A percentile compares a stretch with the other conserved stretches of the same genome.
phyloP scores from a whole-genome alignment of 495 filamentous ascomycete genomes.

The Pyrenula massariospora region DNA sequence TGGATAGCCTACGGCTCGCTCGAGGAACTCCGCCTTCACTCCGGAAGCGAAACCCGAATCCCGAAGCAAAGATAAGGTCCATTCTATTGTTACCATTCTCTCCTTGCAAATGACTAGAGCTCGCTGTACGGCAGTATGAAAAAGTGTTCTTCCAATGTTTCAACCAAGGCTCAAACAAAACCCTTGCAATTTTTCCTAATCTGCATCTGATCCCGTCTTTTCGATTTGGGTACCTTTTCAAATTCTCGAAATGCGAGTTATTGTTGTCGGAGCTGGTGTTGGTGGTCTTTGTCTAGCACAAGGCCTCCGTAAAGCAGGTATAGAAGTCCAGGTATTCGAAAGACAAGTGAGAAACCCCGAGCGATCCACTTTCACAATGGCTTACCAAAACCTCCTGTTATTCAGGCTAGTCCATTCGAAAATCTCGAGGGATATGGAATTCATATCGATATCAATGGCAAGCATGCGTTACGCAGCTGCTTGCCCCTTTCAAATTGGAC shows the following conservation, averaged over 20 bases:
- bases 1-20: background rate
- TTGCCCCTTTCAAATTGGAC: background rate
- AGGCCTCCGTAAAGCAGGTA: constrained; percentile 33
- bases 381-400: background rate
- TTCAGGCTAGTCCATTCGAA: background rate
- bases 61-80: background rate
- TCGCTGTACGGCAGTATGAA: too few species aligned
- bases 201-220: background rate
- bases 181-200: background rate
- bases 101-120: background rate
- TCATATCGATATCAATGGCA: background rate
- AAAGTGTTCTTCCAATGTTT: background rate
- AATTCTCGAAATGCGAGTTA: constrained; percentile 5
- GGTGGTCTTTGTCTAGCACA: constrained; percentile 45
- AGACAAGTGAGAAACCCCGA: constrained; percentile 18
- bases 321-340: constrained; percentile 42
- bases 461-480: background rate
- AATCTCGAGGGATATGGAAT: background rate
- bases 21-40: background rate
- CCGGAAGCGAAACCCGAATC: background rate
- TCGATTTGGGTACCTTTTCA: background rate
- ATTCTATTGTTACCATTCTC: background rate
- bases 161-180: background rate
- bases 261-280: constrained; percentile 39
- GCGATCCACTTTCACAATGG: background rate